phyloP scores from a whole-genome alignment of 805 yeast species.

The Suhomyces vadensis region DNA sequence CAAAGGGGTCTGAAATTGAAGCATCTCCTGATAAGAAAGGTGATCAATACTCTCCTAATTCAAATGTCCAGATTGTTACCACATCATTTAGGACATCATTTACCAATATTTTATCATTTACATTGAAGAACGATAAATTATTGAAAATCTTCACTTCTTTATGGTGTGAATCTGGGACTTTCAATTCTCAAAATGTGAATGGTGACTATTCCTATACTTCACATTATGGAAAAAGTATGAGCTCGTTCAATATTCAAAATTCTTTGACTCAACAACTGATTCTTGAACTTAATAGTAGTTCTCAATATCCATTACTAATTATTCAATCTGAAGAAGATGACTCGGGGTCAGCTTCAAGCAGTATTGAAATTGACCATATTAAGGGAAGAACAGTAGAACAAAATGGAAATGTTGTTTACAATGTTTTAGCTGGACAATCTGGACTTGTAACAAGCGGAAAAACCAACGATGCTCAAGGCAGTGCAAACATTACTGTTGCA shows the following conservation, averaged over 20 bases:
- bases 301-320: neutral
- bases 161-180: neutral
- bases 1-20: conserved; percentile 38
- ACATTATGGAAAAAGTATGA: neutral
- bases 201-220: neutral
- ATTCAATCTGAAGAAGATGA: neutral
- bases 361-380: neutral
- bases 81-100: conserved; percentile 36
- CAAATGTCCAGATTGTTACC: conserved; percentile 40
- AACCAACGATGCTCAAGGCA: neutral
- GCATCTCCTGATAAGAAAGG: conserved; percentile 27
- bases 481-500: neutral
- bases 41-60: conserved; percentile 31
- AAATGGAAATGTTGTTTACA: neutral
- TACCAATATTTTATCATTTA: conserved; percentile 36
- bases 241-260: neutral
- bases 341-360: neutral
- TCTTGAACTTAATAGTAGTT: neutral
- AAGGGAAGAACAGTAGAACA: neutral
- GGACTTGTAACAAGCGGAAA: neutral
- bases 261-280: neutral
- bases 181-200: neutral
- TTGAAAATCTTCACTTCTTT: conserved; percentile 23
- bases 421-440: neutral
- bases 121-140: conserved; percentile 39